Evolutionary conservation across 257 asterid genomes (phyloP).

Genomic region (Euphrasia confusa): DNA sequence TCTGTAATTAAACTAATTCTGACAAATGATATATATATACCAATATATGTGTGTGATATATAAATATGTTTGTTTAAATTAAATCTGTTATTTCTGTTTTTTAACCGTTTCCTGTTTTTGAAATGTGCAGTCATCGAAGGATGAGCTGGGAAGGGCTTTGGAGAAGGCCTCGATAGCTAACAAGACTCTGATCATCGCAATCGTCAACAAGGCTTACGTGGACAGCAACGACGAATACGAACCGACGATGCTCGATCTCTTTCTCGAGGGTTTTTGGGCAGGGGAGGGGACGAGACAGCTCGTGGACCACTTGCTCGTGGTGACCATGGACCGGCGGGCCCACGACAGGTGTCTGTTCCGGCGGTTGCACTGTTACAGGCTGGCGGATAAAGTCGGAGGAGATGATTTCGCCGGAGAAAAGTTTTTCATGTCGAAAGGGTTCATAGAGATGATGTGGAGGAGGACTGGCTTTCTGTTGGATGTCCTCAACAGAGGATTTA

Average conservation of each 20-base stretch:
- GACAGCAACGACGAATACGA: constrained; percentile 31
- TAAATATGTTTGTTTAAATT: neutral
- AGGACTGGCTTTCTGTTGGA: constrained; percentile 50
- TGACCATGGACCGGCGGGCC: constrained; percentile 58
- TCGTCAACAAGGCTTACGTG: constrained; percentile 63
- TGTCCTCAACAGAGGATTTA: constrained; percentile 58
- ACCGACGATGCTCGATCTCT: constrained; percentile 70
- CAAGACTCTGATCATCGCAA: constrained; percentile 55
- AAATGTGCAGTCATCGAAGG: too few species aligned
- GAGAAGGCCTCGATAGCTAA: constrained; percentile 46
- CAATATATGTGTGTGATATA: too few species aligned
- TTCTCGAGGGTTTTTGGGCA: constrained; percentile 74
- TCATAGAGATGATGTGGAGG: constrained; percentile 87
- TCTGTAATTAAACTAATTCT: too few species aligned
- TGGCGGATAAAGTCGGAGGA: constrained; percentile 33
- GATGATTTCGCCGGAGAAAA: constrained; percentile 47
- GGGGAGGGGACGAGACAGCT: constrained; percentile 51
- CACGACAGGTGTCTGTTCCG: constrained; percentile 52
- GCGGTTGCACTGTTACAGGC: constrained; percentile 51
- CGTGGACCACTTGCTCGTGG: constrained; percentile 48
- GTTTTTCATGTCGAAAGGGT: constrained; percentile 54
- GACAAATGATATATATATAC: too few species aligned
- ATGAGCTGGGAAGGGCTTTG: constrained; percentile 42
- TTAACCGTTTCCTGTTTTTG: neutral
- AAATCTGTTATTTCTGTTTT: neutral